A percentile compares a stretch with the other conserved stretches of the same genome.
Conservation (phyloP, 176 grass and related monocot genomes). For the Musa beccarii region DNA sequence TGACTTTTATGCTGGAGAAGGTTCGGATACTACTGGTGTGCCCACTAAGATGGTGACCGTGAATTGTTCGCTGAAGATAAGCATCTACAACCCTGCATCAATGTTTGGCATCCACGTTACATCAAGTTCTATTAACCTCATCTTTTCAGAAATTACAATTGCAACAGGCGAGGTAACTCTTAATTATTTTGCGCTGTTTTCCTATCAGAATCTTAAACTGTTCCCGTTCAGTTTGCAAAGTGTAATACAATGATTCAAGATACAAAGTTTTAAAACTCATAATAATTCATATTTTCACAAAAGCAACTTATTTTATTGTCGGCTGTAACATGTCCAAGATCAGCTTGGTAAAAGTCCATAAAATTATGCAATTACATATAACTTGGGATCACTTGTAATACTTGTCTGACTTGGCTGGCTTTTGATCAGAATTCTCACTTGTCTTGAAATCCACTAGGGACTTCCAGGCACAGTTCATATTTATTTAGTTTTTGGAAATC, state of each 20-base stretch:
- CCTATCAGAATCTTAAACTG: not conserved
- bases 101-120: conserved; percentile 85
- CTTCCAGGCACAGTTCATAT: not conserved
- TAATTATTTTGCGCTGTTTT: not conserved
- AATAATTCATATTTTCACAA: not conserved
- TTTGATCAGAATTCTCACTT: not conserved
- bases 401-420: not conserved
- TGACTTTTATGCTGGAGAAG: conserved; percentile 70
- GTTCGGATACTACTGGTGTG: conserved; percentile 62
- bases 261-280: too few relatives aligned
- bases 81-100: conserved; percentile 53
- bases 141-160: conserved; percentile 55
- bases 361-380: not conserved
- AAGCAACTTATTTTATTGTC: not conserved
- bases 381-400: not conserved
- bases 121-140: conserved; percentile 39
- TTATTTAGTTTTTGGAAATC: not conserved
- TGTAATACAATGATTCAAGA: too few relatives aligned
- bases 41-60: conserved; percentile 65
- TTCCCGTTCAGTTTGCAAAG: not conserved
- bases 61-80: conserved; percentile 57
- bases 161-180: conserved; percentile 53
- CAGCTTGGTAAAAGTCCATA: not conserved
- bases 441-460: not conserved
- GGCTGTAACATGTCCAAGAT: not conserved